Conservation (phyloP, 2,329 filamentous ascomycete species). For the Stagonosporopsis chrysanthemi region DNA sequence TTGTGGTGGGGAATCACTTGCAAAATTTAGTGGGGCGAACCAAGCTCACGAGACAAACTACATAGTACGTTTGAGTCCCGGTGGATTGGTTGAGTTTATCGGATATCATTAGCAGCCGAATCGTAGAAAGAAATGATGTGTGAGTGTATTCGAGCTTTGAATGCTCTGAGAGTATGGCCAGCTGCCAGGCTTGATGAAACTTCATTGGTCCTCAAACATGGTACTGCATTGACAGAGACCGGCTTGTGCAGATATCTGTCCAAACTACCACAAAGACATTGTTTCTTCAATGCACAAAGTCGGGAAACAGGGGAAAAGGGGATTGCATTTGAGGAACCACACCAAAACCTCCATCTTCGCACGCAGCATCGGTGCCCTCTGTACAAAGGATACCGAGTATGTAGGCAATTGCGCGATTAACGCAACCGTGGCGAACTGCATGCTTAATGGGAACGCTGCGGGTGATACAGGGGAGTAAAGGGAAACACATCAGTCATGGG, state of each 20-base stretch:
- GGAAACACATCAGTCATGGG: slow-evolving; percentile 52
- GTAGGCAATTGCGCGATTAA: slow-evolving; percentile 26
- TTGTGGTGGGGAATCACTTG: slow-evolving; percentile 8
- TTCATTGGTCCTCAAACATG: neutral
- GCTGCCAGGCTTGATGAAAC: neutral
- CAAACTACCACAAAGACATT: slow-evolving; percentile 23
- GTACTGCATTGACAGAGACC: neutral
- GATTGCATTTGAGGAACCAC: slow-evolving; percentile 44
- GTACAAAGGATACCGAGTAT: slow-evolving; percentile 37
- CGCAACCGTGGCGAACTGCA: slow-evolving; percentile 30
- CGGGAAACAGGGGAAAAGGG: slow-evolving; percentile 46
- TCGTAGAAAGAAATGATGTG: neutral
- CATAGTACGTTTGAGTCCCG: slow-evolving; percentile 2
- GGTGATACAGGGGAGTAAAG: slow-evolving; percentile 40
- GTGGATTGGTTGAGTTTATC: neutral
- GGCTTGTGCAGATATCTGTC: neutral
- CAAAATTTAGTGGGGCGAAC: slow-evolving; percentile 12
- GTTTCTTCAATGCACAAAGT: slow-evolving; percentile 38
- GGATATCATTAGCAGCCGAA: neutral
- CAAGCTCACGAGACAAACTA: slow-evolving; percentile 5
- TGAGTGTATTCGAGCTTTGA: neutral
- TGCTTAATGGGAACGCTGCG: slow-evolving; percentile 36
- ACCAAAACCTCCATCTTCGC: slow-evolving; percentile 32
- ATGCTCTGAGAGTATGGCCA: neutral
- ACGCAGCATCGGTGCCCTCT: slow-evolving; percentile 29